These are phyloP conservation scores for Penicillium sp. DNA, from an alignment of 2,329 filamentous ascomycete genomes.

Conservation along the genomic window DNA sequence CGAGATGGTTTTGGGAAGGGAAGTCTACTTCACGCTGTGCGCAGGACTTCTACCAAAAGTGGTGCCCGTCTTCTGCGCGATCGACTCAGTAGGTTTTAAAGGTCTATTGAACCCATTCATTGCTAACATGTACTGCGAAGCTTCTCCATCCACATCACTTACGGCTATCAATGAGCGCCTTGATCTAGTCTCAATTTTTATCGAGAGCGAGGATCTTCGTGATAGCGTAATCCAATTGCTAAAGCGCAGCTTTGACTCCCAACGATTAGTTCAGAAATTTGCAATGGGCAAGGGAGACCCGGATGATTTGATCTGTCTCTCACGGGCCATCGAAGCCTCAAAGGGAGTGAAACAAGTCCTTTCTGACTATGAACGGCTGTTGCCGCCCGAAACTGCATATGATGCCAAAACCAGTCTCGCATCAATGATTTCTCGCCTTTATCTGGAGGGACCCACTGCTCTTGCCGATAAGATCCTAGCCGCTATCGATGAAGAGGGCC, in stretches of 20 bases:
- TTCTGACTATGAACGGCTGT: conserved; percentile 16
- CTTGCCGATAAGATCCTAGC: conserved; percentile 71
- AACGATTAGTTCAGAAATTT: conserved; percentile 91
- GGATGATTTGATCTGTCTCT: conserved; percentile 83
- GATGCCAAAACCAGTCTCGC: conserved; percentile 25
- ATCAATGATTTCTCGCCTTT: conserved; percentile 32
- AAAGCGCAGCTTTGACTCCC: conserved; percentile 76
- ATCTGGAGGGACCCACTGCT: conserved; percentile 63
- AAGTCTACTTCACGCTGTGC: conserved; percentile 85
- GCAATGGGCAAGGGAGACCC: conserved; percentile 87
- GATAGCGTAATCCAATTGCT: conserved; percentile 70
- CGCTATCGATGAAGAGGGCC: conserved; percentile 88
- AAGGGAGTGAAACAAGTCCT: conserved; percentile 57
- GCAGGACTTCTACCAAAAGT: conserved; percentile 86
- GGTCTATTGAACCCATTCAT: background rate
- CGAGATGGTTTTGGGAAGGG: conserved; percentile 76
- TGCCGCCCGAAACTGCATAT: background rate
- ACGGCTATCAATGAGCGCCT: conserved; percentile 75
- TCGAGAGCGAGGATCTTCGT: conserved; percentile 65
- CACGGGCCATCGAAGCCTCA: conserved; percentile 75
- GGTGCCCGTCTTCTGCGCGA: conserved; percentile 81
- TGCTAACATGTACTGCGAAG: conserved; percentile 36
- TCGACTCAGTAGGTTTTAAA: conserved; percentile 64
- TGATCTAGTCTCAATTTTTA: conserved; percentile 76
- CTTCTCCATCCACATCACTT: conserved; percentile 84